A percentile compares a stretch with the other conserved stretches of the same genome.
Conservation (phyloP, 352 stramenopile species). For the Phytophthora sansomeana region DNA sequence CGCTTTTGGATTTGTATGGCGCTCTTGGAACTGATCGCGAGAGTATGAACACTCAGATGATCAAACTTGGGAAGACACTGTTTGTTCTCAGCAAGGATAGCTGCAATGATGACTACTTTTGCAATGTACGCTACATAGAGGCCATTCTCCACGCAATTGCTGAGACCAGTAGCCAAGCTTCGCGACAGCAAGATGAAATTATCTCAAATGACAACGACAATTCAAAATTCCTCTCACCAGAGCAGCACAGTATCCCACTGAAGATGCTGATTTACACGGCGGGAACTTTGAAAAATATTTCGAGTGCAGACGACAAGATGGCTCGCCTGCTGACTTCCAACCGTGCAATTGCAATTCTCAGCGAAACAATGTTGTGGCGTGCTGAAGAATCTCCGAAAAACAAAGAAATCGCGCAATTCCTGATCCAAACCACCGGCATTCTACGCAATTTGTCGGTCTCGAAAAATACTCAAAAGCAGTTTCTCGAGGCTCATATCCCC, state of each 20-base stretch:
- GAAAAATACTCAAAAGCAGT: slow-evolving; percentile 77
- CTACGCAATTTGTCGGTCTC: slow-evolving; percentile 73
- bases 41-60: slow-evolving; percentile 19
- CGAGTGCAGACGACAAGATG: slow-evolving; percentile 65
- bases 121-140: slow-evolving; percentile 71
- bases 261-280: slow-evolving; percentile 73
- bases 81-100: slow-evolving; percentile 84
- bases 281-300: slow-evolving; percentile 81
- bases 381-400: slow-evolving; percentile 12
- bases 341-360: slow-evolving; percentile 64
- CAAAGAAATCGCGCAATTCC: slow-evolving; percentile 75
- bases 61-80: slow-evolving; percentile 60
- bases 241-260: slow-evolving; percentile 22
- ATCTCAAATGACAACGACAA: slow-evolving; percentile 15
- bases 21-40: slow-evolving; percentile 4
- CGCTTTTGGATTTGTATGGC: slow-evolving; percentile 50
- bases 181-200: slow-evolving; percentile 2
- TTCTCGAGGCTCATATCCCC: slow-evolving; percentile 59
- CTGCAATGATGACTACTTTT: slow-evolving; percentile 69
- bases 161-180: slow-evolving; percentile 21
- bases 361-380: slow-evolving; percentile 59
- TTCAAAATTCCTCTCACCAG: background rate
- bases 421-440: slow-evolving; percentile 73
- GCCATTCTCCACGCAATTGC: slow-evolving; percentile 55
- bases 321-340: slow-evolving; percentile 68